These are phyloP conservation scores for Salvia rosmarinus DNA, from an alignment of 257 asterid genomes.

Conservation along the genomic window DNA sequence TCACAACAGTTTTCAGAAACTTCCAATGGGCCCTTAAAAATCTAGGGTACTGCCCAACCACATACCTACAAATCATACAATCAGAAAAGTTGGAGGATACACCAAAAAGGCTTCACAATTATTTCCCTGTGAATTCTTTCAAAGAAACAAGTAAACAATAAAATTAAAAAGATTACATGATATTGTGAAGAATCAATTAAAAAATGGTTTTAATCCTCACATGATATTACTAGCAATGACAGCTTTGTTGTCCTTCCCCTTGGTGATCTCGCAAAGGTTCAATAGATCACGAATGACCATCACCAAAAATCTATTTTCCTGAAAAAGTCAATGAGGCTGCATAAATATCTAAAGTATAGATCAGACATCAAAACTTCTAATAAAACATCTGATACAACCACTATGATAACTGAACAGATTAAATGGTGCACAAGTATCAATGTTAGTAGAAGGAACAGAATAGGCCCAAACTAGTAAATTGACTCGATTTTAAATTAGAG, in stretches of 20 bases:
- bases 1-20: conserved; percentile 97
- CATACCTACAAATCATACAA: conserved; percentile 69
- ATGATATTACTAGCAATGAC: conserved; percentile 98
- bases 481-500: neutral
- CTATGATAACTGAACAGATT: neutral
- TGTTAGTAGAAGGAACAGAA: neutral
- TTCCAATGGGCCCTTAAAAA: conserved; percentile 99
- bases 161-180: conserved; percentile 8
- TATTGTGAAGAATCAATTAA: neutral
- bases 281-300: conserved; percentile 99
- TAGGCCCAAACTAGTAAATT: too few relatives aligned
- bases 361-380: conserved; percentile 9
- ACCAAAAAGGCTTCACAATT: neutral
- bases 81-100: neutral
- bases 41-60: conserved; percentile 98
- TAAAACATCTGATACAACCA: neutral
- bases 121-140: neutral
- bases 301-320: conserved; percentile 96
- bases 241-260: conserved; percentile 99
- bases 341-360: conserved; percentile 18
- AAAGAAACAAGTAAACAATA: neutral
- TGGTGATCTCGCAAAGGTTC: conserved; percentile 94
- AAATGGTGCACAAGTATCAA: neutral
- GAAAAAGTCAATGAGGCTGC: conserved; percentile 36
- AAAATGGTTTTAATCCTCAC: conserved; percentile 49